Base-by-base conservation (phyloP, 2,329 filamentous ascomycete genomes). In the Monosporascus sp. region DNA sequence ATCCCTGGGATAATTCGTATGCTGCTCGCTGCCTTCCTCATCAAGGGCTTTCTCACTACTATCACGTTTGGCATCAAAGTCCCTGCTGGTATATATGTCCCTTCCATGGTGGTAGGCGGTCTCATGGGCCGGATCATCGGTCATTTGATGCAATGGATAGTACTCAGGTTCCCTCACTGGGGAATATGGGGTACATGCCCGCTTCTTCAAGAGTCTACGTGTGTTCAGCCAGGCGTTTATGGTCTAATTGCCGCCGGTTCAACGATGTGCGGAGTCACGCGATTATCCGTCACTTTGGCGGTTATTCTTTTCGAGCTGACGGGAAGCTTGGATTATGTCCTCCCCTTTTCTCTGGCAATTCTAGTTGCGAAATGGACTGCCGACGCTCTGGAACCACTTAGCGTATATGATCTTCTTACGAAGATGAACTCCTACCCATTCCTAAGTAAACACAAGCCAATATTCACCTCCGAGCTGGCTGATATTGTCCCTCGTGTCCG, bases 371-470 rank as follows among this genome's bases (percentile, higher is more conserved):
- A 99, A 73, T 99, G 94, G 94, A 96, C 91, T 0, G 92, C 94
- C 0, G 94, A 97, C 71, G 92, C 91, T 3, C 83, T 99, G 49
- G 94, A 99, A 70, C 94, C 93, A 17, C 80, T 90, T 50, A 96
- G 90, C 69, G 97, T 99, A 57, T 97, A 97, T 68, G 94, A 97
- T 66, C 81, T 97, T 11, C 77, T 97, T 18, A 97, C 92, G 0
- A 91, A 94, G 67, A 93, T 99, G 88, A 97, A 99, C 70, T 88
- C 90, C 3, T 99, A 97, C 60, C 94, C 94, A 0, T 97, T 95
- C 74, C 81, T 99, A n/a, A 96, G 95, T 72, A 97, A 97, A 69
- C 83, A 92, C 56, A 91, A 95, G 60, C 92, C 93, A 1, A 79
- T 95, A 18, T 96, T 97, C 68, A 96, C 92, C 1, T 87, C 88